Evolutionary conservation across 805 yeast species (phyloP).

Genomic region (Nakazawaea anatomiae): DNA sequence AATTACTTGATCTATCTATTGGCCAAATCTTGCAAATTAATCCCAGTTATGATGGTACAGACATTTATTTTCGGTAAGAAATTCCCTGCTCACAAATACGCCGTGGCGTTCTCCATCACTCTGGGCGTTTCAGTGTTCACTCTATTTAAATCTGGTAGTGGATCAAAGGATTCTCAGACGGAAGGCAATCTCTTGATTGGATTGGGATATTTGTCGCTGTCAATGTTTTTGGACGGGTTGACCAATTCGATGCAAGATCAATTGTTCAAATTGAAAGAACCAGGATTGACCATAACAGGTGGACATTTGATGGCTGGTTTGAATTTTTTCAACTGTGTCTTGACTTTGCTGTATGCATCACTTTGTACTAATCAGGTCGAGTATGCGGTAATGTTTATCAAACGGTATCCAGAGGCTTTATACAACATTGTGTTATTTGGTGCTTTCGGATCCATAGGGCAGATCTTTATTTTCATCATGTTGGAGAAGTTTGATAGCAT

Average conservation of each 20-base stretch:
- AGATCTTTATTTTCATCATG: conserved; percentile 85
- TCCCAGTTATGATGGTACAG: conserved; percentile 92
- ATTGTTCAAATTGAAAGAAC: conserved; percentile 47
- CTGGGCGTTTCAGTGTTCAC: conserved; percentile 81
- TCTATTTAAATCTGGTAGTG: conserved; percentile 16
- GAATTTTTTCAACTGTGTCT: conserved; percentile 35
- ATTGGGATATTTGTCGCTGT: conserved; percentile 45
- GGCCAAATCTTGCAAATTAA: conserved; percentile 88
- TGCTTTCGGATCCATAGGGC: conserved; percentile 84
- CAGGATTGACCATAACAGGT: conserved; percentile 51
- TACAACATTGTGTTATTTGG: conserved; percentile 63
- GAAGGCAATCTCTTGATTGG: conserved; percentile 51
- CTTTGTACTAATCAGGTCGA: conserved; percentile 42
- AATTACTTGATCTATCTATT: conserved; percentile 80
- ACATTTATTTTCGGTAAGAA: conserved; percentile 57
- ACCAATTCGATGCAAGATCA: conserved; percentile 93
- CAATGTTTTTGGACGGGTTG: conserved; percentile 82
- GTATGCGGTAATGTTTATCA: conserved; percentile 44
- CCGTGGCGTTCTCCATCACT: conserved; percentile 76
- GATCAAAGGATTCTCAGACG: conserved; percentile 19
- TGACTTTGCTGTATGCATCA: conserved; percentile 46
- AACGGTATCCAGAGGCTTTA: conserved; percentile 45
- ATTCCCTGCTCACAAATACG: conserved; percentile 72
- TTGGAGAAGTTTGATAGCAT: conserved; percentile 82
- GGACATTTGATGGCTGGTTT: conserved; percentile 80